Conservation (phyloP, 164 flowering plant genomes). For the Hamamelis virginiana region DNA sequence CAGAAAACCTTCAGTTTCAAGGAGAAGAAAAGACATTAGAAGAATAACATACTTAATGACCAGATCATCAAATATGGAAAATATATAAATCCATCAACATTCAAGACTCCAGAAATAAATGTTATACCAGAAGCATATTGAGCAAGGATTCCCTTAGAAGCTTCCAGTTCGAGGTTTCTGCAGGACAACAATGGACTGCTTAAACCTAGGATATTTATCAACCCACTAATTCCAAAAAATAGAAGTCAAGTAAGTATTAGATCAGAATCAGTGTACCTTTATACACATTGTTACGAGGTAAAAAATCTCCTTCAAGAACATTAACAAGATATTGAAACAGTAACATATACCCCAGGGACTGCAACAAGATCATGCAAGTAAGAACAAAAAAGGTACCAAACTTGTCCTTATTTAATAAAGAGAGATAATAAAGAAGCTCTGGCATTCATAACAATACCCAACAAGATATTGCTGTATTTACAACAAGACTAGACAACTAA, state of each 20-base stretch:
- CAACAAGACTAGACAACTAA: too few species aligned
- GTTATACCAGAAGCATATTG: conserved; percentile 67
- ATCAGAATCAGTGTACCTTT: conserved; percentile 36
- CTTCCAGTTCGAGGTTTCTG: conserved; percentile 74
- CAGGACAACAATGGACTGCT: conserved; percentile 13
- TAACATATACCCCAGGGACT: conserved; percentile 65
- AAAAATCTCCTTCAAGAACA: conserved; percentile 69
- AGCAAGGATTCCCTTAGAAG: conserved; percentile 63
- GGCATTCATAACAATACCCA: not conserved
- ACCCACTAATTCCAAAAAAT: not conserved
- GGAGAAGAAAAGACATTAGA: not conserved
- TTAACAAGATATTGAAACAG: conserved; percentile 70
- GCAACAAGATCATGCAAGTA: conserved; percentile 23
- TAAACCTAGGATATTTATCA: not conserved
- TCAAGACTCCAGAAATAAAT: conserved; percentile 10
- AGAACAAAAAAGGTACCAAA: not conserved
- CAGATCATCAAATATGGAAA: not conserved
- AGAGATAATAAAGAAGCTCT: not conserved
- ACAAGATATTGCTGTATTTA: not conserved
- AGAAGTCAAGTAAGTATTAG: not conserved
- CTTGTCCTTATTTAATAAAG: not conserved
- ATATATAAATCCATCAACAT: not conserved
- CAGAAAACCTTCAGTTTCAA: not conserved
- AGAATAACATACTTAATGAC: not conserved
- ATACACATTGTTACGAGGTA: conserved; percentile 50